These are phyloP conservation scores for Mycosphaerella arachidis DNA, from an alignment of 2,329 filamentous ascomycete species.

Conservation along the genomic window DNA sequence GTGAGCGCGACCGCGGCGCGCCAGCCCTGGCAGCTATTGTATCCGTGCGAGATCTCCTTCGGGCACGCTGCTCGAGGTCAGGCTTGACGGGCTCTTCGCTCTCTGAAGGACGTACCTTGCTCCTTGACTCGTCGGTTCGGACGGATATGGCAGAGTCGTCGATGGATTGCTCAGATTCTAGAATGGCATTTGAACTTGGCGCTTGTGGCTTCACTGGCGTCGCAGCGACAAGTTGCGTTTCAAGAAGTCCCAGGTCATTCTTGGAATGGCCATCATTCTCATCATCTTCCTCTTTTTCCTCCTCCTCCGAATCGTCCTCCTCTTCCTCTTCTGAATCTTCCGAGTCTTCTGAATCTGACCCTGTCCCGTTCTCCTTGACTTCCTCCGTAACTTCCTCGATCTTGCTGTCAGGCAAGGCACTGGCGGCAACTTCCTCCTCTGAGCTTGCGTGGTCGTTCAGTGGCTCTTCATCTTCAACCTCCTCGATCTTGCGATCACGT, in stretches of 20 bases:
- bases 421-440: neutral
- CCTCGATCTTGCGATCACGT: slow-evolving; percentile 2
- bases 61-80: neutral
- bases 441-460: too few relatives aligned
- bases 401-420: too few relatives aligned
- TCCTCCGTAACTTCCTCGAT: neutral
- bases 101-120: neutral
- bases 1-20: neutral
- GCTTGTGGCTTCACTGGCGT: neutral
- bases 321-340: too few relatives aligned
- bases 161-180: neutral
- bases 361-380: neutral
- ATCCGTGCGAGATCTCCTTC: neutral
- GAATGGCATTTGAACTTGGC: neutral
- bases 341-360: neutral
- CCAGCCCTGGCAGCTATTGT: neutral
- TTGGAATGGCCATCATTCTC: neutral
- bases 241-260: neutral
- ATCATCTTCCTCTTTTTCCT: neutral
- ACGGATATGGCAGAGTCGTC: neutral
- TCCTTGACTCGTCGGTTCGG: neutral
- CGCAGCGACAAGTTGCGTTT: neutral
- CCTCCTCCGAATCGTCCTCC: neutral
- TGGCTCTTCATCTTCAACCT: neutral
- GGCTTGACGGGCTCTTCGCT: neutral